These are phyloP conservation scores for Trametopsis cervina DNA, from an alignment of 768 basidiomycete genomes.

Conservation along the genomic window DNA sequence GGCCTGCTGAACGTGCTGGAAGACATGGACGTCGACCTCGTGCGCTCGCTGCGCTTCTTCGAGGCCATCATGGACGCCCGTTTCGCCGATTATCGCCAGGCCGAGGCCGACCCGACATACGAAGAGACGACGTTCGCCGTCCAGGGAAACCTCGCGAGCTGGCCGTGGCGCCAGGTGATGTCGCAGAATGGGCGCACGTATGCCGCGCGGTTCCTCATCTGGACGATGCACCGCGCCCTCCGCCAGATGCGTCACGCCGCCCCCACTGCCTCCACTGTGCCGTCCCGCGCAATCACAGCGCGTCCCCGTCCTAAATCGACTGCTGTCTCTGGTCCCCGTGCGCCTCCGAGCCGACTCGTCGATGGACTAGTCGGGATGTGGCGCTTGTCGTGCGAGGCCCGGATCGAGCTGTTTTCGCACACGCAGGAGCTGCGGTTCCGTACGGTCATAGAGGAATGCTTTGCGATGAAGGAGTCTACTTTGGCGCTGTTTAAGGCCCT, in stretches of 20 bases:
- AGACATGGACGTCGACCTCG: not conserved
- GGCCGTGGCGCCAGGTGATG: not conserved
- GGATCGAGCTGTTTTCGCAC: not conserved
- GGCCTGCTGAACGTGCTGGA: not conserved
- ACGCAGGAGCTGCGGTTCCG: not conserved
- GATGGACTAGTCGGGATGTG: not conserved
- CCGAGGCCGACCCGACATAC: too few relatives aligned
- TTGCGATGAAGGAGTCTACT: not conserved
- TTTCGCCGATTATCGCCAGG: not conserved
- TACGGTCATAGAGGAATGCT: not conserved
- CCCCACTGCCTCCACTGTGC: not conserved
- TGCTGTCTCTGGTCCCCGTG: not conserved
- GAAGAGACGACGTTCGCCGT: not conserved
- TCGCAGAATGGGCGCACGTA: not conserved
- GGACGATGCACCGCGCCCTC: not conserved
- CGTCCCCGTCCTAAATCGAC: not conserved
- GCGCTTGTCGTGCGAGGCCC: not conserved
- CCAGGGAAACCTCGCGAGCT: not conserved
- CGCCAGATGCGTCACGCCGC: not conserved
- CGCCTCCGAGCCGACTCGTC: not conserved
- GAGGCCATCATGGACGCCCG: not conserved
- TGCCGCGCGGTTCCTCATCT: not conserved
- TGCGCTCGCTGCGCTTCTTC: not conserved
- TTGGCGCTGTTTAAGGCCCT: not conserved
- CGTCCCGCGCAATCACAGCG: not conserved